A percentile compares a stretch with the other conserved stretches of the same genome.
These are phyloP conservation scores for Hypoxylon perforatum DNA, from an alignment of 495 filamentous ascomycete species.

Conservation along the genomic window DNA sequence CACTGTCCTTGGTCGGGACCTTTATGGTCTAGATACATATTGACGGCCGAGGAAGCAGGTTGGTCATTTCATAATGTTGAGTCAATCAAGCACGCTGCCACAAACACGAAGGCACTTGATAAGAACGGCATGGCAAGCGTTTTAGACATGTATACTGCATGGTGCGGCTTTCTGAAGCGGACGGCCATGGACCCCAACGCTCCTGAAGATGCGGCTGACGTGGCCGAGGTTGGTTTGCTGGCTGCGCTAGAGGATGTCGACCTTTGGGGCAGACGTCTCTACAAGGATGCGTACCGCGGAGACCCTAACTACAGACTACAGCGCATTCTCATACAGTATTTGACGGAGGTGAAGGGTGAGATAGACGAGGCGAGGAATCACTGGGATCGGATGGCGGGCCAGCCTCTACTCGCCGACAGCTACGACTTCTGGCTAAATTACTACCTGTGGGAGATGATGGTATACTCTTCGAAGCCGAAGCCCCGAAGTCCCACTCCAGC, in stretches of 20 bases:
- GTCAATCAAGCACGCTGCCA: slow-evolving; percentile 90
- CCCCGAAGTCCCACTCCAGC: slow-evolving; percentile 58
- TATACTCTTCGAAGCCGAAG: slow-evolving; percentile 55
- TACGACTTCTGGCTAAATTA: slow-evolving; percentile 94
- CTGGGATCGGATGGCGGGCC: slow-evolving; percentile 74
- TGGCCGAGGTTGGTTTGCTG: slow-evolving; percentile 88
- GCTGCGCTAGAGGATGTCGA: slow-evolving; percentile 85
- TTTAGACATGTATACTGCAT: slow-evolving; percentile 87
- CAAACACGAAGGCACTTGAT: slow-evolving; percentile 79
- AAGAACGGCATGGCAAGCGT: slow-evolving; percentile 82
- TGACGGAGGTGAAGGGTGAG: slow-evolving; percentile 78
- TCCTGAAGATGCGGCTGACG: slow-evolving; percentile 88
- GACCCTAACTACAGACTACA: slow-evolving; percentile 90
- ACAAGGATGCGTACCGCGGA: slow-evolving; percentile 78
- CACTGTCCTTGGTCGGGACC: slow-evolving; percentile 93
- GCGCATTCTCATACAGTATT: slow-evolving; percentile 89
- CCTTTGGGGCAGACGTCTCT: slow-evolving; percentile 78
- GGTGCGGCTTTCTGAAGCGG: slow-evolving; percentile 92
- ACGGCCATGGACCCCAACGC: slow-evolving; percentile 78
- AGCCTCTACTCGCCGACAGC: slow-evolving; percentile 71
- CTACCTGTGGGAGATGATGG: slow-evolving; percentile 88
- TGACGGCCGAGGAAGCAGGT: slow-evolving; percentile 80
- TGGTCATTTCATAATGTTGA: slow-evolving; percentile 82
- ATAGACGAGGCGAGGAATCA: slow-evolving; percentile 71
- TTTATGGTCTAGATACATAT: slow-evolving; percentile 88